Evolutionary conservation across 1,284 basidiomycete genomes (phyloP), one percentile per base, ranked within the genome.

Genomic region (Ustilago sp.): DNA sequence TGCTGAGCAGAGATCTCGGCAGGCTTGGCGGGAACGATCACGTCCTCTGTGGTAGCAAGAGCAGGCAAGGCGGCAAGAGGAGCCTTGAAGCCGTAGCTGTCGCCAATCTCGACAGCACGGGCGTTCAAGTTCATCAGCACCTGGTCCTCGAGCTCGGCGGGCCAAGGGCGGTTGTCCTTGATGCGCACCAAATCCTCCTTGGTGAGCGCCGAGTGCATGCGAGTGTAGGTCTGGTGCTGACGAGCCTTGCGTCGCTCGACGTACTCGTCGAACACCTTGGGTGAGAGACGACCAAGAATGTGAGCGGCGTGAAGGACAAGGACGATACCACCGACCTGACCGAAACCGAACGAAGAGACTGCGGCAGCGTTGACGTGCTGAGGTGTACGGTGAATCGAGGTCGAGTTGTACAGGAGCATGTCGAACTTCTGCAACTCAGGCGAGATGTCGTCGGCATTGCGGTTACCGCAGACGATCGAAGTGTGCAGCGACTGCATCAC

Each of bases 321-420:
- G 55, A 91, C 92, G 72, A 92, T 93, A 73, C 96, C 97, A 75
- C 96, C 97, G 12, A 85, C 84, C 90, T 99, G 97, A 83, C 96
- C 97, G 89, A 99, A 99, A 82, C 97, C 97, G 88, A 99, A 99
- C 19, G 95, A 98, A 4, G 96, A 98, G 89, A 87, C 79, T 41
- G 80, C 75, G 36, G 77, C 81, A 15, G 78, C 81, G 66, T 83
- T 79, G 68, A 82, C 73, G 63, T 83, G 80, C 39, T 77, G 68
- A n/a, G 77, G 72, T 2, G 82, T 80, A 28, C 82, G 79, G 69
- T 83, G 75, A 82, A 99, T 94, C 4, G 94, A 90, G 88, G 93
- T 95, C 50, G 96, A 99, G 12, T 95, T 95, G 93, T 98, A 99
- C 90, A 99, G 91, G 67, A 99, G 90, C 88, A 93, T 91, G 65